phyloP scores from a whole-genome alignment of 164 flowering plant genomes.

The Kalanchoe fedtschenkoi region DNA sequence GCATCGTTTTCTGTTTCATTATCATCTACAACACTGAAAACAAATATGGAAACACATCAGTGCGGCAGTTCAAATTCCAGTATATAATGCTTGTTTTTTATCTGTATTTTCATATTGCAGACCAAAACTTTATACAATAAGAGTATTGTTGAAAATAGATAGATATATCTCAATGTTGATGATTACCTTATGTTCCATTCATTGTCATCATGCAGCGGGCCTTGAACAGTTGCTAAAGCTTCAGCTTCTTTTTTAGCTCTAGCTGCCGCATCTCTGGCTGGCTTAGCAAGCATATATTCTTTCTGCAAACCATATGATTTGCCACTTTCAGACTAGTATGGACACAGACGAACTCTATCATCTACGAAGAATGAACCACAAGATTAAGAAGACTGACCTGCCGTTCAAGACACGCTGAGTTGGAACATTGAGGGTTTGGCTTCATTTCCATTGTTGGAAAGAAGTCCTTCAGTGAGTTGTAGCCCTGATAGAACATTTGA shows the following conservation, averaged over 20 bases:
- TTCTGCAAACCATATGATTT: slow-evolving; percentile 36
- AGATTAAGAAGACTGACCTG: slow-evolving; percentile 43
- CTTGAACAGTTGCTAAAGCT: slow-evolving; percentile 24
- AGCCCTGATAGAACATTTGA: slow-evolving; percentile 42
- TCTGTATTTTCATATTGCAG: background rate
- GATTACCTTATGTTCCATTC: slow-evolving; percentile 91
- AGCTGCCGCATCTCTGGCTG: slow-evolving; percentile 80
- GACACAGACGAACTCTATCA: slow-evolving; percentile 8
- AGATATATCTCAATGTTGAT: background rate
- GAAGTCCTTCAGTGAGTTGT: slow-evolving; percentile 87
- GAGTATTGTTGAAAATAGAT: background rate
- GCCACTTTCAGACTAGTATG: slow-evolving; percentile 9
- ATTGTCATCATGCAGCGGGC: slow-evolving; percentile 73
- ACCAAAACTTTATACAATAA: background rate
- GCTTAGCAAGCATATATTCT: slow-evolving; percentile 58
- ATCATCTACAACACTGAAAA: slow-evolving; percentile 74
- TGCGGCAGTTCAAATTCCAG: background rate
- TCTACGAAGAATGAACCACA: background rate
- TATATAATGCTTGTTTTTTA: background rate
- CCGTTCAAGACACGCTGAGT: slow-evolving; percentile 71
- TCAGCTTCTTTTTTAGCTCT: slow-evolving; percentile 85
- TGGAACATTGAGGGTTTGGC: slow-evolving; percentile 95
- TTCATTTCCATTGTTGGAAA: slow-evolving; percentile 98
- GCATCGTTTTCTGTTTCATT: slow-evolving; percentile 21
- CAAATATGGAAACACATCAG: slow-evolving; percentile 1